Evolutionary conservation across 257 asterid species (phyloP), one percentile per base, ranked within the genome.

Genomic region (Ehretia macrophylla): DNA sequence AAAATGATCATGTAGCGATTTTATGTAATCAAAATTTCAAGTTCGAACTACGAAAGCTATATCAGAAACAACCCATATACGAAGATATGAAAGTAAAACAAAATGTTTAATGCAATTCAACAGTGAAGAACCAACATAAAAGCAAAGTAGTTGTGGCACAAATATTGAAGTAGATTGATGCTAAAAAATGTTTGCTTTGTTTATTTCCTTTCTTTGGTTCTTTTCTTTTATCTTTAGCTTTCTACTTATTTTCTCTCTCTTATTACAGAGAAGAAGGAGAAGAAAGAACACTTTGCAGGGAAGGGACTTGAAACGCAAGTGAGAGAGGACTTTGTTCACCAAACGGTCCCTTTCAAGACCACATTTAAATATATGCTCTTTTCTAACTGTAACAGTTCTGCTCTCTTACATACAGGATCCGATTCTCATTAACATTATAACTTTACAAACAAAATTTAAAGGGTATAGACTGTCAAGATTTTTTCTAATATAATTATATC

Each of bases 231-330:
- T 17, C 5, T 63, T 63, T 40, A 8, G 9, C 14, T 17, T 17
- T 51, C 46, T 20, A 51, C n/a, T n/a, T n/a, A n/a, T n/a, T n/a
- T n/a, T n/a, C n/a, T n/a, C n/a, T n/a, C n/a, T n/a, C n/a, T n/a
- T n/a, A n/a, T n/a, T n/a, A 55, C 11, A 52, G 3, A 32, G 32
- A 48, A 19, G 47, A 63, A 62, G 35, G 62, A 63, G 66, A 56
- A 63, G 44, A 63, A 32, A 60, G 76, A 60, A 86, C 87, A 69
- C 97, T 89, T 84, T 81, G 92, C 91, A 84, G 95, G 86, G 81
- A 90, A 86, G 95, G 90, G 77, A 86, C 88, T 81, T 79, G 78
- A 60, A 79, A 68, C 69, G 68, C 58, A 86, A 82, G 92, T 78
- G 93, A 84, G 90, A 68, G 81, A 62, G 76, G 94, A 75, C 81